Conservation (phyloP, 129 eudicot genomes). For the Flaveria ramosissima region DNA sequence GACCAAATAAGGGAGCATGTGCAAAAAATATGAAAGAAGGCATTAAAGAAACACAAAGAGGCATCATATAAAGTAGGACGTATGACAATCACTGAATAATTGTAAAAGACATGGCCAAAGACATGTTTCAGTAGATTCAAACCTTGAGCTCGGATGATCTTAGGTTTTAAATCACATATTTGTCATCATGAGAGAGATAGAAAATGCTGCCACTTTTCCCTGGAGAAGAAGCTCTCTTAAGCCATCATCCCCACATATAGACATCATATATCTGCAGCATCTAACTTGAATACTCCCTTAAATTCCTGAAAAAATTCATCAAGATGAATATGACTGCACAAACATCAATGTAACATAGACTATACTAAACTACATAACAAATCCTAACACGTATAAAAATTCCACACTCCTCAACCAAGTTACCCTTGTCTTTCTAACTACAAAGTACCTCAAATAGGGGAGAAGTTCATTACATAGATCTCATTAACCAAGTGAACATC, state of each 20-base stretch:
- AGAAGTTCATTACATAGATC: constrained; percentile 12
- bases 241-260: constrained; percentile 98
- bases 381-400: constrained; percentile 9
- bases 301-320: constrained; percentile 58
- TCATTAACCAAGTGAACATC: not conserved
- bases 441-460: not conserved
- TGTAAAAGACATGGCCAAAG: not conserved
- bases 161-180: constrained; percentile 85
- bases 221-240: constrained; percentile 88
- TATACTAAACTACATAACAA: not conserved
- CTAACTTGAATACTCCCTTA: constrained; percentile 94
- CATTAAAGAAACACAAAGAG: not conserved
- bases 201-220: constrained; percentile 99
- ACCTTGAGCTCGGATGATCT: constrained; percentile 82
- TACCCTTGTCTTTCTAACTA: not conserved
- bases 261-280: constrained; percentile 99
- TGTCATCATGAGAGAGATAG: constrained; percentile 86
- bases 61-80: not conserved
- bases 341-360: constrained; percentile 14
- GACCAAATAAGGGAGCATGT: not conserved
- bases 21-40: not conserved
- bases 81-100: not conserved
- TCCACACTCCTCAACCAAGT: not conserved
- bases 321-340: constrained; percentile 17
- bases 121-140: constrained; percentile 18